Conservation (phyloP, 257 asterid genomes). For the Solanum boliviense region DNA sequence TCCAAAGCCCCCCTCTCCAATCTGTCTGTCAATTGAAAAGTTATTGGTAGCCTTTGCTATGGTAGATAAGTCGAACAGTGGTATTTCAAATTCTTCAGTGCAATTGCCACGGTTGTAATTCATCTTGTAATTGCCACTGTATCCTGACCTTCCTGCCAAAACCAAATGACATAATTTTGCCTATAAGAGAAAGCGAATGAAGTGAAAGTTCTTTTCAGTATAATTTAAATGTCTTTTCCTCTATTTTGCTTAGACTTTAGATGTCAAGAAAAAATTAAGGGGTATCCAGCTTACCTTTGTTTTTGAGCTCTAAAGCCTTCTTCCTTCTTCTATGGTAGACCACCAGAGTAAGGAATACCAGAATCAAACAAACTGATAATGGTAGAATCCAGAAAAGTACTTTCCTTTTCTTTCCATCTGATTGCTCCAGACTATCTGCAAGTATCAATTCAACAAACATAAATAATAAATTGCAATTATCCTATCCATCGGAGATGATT, state of each 20-base stretch:
- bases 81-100: constrained; percentile 23
- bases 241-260: background rate
- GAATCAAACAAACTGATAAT: background rate
- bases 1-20: constrained; percentile 59
- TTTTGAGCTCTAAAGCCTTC: background rate
- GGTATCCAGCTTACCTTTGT: background rate
- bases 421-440: background rate
- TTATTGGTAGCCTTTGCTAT: constrained; percentile 27
- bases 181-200: background rate
- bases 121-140: background rate
- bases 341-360: background rate
- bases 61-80: constrained; percentile 19
- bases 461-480: background rate
- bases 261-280: background rate
- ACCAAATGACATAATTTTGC: background rate
- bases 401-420: background rate
- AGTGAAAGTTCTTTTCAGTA: background rate
- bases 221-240: background rate
- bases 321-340: background rate
- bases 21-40: constrained; percentile 27
- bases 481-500: background rate
- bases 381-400: background rate
- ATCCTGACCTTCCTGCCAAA: background rate
- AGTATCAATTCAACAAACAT: background rate
- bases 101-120: too few relatives aligned